phyloP scores from a whole-genome alignment of 2,329 filamentous ascomycete genomes.

The Colletotrichum plurivorum region DNA sequence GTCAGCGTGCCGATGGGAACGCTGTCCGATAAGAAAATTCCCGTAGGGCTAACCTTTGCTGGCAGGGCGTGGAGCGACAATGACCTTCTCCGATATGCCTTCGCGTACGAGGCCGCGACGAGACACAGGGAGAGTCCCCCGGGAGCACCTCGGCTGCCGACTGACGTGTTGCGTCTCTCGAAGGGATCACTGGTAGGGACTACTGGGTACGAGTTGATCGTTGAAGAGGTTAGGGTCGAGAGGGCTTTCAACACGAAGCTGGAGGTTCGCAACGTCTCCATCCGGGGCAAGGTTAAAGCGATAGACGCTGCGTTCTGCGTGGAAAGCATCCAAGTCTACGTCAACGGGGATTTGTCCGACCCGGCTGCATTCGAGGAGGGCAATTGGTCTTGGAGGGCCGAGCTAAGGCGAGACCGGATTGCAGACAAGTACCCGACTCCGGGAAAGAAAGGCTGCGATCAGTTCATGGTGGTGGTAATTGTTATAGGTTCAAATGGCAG shows the following conservation, averaged over 20 bases:
- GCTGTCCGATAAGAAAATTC: constrained; percentile 62
- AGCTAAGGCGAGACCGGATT: background rate
- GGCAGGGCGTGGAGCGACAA: constrained; percentile 62
- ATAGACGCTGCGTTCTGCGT: background rate
- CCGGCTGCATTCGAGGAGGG: background rate
- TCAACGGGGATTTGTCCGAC: constrained; percentile 11
- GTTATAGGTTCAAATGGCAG: constrained; percentile 2
- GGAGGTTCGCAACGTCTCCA: constrained; percentile 2
- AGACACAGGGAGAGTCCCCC: constrained; percentile 10
- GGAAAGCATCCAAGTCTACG: background rate
- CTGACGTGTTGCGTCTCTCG: background rate
- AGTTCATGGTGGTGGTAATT: constrained; percentile 27
- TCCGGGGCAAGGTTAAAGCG: background rate
- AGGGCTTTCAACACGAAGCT: background rate
- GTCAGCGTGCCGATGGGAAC: constrained; percentile 68
- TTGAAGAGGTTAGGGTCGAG: background rate
- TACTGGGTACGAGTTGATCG: background rate
- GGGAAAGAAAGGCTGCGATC: constrained; percentile 7
- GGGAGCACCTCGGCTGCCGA: background rate
- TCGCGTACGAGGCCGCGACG: constrained; percentile 21
- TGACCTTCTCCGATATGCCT: constrained; percentile 44
- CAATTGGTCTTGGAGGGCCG: constrained; percentile 10
- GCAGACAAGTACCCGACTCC: constrained; percentile 18
- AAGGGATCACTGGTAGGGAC: background rate
- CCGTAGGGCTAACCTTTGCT: constrained; percentile 67